Conservation (phyloP, 495 filamentous ascomycete species). For the Lepraria neglecta region DNA sequence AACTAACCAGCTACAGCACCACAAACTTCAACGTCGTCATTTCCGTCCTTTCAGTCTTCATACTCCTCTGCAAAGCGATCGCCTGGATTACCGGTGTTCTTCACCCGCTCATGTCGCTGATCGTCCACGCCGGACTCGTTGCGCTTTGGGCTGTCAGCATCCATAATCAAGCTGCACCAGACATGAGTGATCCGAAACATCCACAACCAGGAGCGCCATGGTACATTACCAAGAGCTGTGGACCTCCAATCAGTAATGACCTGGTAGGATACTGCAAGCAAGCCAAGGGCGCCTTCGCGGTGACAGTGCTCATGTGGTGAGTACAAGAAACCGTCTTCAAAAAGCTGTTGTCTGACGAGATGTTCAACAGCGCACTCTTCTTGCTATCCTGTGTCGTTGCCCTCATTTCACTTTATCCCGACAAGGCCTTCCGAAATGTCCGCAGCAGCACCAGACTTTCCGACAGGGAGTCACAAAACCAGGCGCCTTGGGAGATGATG, state of each 20-base stretch:
- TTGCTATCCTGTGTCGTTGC: conserved; percentile 49
- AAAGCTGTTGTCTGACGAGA: conserved; percentile 34
- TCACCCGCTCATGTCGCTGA: conserved; percentile 58
- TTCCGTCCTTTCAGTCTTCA: conserved; percentile 56
- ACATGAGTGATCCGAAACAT: conserved; percentile 67
- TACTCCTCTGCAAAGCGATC: conserved; percentile 53
- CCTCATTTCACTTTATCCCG: conserved; percentile 57
- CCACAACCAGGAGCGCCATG: conserved; percentile 64
- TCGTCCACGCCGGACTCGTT: conserved; percentile 52
- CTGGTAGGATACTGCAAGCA: conserved; percentile 66
- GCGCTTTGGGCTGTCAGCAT: conserved; percentile 62
- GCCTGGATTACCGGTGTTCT: conserved; percentile 66
- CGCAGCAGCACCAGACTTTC: conserved; percentile 11
- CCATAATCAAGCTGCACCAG: conserved; percentile 69
- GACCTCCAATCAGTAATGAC: conserved; percentile 48
- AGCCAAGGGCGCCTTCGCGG: conserved; percentile 68
- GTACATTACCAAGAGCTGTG: conserved; percentile 78
- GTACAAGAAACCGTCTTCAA: conserved; percentile 38
- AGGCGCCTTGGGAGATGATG: conserved; percentile 28
- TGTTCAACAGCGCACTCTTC: conserved; percentile 46
- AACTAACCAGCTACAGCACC: conserved; percentile 46
- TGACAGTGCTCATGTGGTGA: conserved; percentile 66
- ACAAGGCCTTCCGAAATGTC: conserved; percentile 25
- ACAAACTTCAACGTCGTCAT: conserved; percentile 79
- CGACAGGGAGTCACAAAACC: conserved; percentile 18